Conservation (phyloP, 139 green algal genomes). For the Chlamydomonas schloesseri region DNA sequence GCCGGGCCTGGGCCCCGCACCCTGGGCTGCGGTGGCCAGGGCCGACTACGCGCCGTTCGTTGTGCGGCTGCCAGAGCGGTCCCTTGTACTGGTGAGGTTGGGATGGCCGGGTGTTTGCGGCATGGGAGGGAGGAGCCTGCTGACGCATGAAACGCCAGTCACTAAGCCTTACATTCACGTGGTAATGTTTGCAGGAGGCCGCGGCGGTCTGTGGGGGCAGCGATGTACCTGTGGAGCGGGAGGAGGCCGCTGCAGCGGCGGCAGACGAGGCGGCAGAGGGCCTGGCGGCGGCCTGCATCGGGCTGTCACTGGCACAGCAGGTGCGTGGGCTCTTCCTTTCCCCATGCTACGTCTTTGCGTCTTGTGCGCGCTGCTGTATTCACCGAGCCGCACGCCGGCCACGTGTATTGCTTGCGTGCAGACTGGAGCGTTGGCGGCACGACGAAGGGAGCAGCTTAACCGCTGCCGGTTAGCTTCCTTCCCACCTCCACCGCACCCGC, state of each 20-base stretch:
- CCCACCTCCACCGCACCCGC: no score
- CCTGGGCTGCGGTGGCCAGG: not conserved
- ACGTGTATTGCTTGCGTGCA: no score
- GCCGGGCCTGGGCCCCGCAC: not conserved
- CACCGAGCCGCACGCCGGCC: no score
- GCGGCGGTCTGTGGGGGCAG: not conserved
- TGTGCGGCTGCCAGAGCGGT: slow-evolving; percentile 21
- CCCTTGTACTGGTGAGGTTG: slow-evolving; percentile 11
- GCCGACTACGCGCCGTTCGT: slow-evolving; percentile 24
- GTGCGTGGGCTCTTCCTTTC: not conserved
- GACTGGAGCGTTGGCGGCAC: no score
- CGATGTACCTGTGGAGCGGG: not conserved
- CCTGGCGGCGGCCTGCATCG: not conserved
- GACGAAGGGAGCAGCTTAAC: no score
- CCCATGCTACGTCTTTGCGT: no score
- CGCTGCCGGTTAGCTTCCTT: not conserved
- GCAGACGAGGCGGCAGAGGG: slow-evolving; percentile 20
- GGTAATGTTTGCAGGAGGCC: not conserved
- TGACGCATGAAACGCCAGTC: not conserved
- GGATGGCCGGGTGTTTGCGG: not conserved
- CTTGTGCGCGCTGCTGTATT: no score
- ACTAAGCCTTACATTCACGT: not conserved
- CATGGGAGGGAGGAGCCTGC: not conserved
- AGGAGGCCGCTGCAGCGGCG: not conserved
- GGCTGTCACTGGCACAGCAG: not conserved